Conservation (phyloP, 352 stramenopile genomes). For the Pythium monospermum region DNA sequence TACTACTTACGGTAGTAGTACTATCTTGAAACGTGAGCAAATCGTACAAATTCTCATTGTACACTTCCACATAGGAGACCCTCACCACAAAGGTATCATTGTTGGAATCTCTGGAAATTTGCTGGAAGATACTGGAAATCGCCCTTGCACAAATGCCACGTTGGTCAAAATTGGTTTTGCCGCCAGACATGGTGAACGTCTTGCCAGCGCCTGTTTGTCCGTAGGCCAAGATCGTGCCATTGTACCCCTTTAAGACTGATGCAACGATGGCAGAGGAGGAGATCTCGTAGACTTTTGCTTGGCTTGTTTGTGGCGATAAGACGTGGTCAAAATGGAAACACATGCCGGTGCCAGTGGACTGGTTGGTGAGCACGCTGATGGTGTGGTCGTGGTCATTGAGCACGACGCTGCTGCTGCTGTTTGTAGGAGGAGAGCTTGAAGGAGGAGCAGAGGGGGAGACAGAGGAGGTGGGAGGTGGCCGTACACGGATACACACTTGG, state of each 20-base stretch:
- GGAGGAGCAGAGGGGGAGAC: too few species aligned
- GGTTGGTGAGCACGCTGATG: slow-evolving; percentile 59
- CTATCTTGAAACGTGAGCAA: slow-evolving; percentile 45
- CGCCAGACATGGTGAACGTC: slow-evolving; percentile 68
- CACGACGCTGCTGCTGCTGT: slow-evolving; percentile 23
- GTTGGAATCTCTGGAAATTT: slow-evolving; percentile 37
- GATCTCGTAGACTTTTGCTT: slow-evolving; percentile 46
- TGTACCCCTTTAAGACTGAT: slow-evolving; percentile 61
- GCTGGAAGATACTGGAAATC: slow-evolving; percentile 52
- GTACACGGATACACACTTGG: slow-evolving; percentile 62
- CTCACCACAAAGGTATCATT: slow-evolving; percentile 50
- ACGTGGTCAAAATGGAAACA: slow-evolving; percentile 72
- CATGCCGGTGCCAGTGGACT: slow-evolving; percentile 35
- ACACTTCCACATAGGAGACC: slow-evolving; percentile 85
- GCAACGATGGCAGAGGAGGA: slow-evolving; percentile 49
- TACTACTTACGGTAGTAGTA: slow-evolving; percentile 11
- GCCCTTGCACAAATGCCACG: slow-evolving; percentile 55
- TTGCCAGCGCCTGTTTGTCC: slow-evolving; percentile 72
- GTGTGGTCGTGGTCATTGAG: slow-evolving; percentile 50
- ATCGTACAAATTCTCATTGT: slow-evolving; percentile 88
- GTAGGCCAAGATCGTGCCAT: slow-evolving; percentile 74
- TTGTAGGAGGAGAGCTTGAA: too few species aligned
- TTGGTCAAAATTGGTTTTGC: slow-evolving; percentile 50
- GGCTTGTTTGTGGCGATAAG: slow-evolving; percentile 31
- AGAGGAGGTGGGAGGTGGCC: slow-evolving; percentile 24